A percentile compares a stretch with the other conserved stretches of the same genome.
Conservation (phyloP, 768 basidiomycete genomes). For the Postia placenta region DNA sequence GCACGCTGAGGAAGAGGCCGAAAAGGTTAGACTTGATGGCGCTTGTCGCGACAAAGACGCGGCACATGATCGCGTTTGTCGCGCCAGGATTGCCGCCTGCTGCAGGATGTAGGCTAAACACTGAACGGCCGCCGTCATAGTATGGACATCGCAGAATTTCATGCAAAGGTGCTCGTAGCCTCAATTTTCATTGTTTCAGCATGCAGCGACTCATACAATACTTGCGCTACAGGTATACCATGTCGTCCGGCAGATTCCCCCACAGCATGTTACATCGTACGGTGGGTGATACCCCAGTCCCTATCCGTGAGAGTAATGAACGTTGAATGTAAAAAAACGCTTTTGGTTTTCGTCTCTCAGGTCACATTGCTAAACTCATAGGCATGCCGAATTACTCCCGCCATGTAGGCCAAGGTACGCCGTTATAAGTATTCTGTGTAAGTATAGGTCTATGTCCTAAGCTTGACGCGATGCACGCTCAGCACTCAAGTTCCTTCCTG, state of each 20-base stretch:
- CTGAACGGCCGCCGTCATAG: too few relatives aligned
- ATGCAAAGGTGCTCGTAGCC: constrained; percentile 40
- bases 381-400: constrained; percentile 77
- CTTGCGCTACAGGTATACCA: constrained; percentile 54
- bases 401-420: constrained; percentile 75
- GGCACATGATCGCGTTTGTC: too few relatives aligned
- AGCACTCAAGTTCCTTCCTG: constrained; percentile 77
- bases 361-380: constrained; percentile 73
- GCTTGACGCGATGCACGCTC: neutral
- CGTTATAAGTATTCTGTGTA: neutral
- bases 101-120: too few relatives aligned
- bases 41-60: too few relatives aligned
- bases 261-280: constrained; percentile 66
- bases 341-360: constrained; percentile 32
- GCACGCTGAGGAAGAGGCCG: too few relatives aligned
- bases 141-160: constrained; percentile 63
- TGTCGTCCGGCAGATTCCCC: constrained; percentile 64
- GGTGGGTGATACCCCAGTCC: constrained; percentile 34
- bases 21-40: too few relatives aligned
- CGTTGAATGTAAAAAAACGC: neutral
- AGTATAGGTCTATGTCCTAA: neutral
- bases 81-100: too few relatives aligned
- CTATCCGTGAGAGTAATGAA: neutral
- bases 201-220: neutral
- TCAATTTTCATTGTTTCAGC: neutral